Evolutionary conservation across 495 filamentous ascomycete species (phyloP), one percentile per base, ranked within the genome.

Genomic region (Bacidia gigantensis): DNA sequence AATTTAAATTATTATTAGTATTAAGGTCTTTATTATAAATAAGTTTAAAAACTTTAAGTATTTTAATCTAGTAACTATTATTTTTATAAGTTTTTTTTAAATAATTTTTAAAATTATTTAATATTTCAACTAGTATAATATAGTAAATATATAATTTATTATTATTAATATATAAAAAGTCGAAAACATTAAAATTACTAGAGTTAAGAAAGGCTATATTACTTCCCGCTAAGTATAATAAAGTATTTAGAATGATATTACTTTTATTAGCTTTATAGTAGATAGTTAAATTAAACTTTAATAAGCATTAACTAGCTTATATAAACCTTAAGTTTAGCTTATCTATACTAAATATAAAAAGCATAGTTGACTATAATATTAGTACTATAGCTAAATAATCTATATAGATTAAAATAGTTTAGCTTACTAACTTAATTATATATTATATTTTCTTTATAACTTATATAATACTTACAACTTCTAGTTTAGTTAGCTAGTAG

Each of bases 401-500:
- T 14, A 35, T 43, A 52, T 50, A 52, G n/a, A 52, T 14, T 11
- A 26, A 26, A 2, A 47, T 52, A 2, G 23, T 11, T 23, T 20
- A 9, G 9, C 2, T 21, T 2, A 14, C 20, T 50, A 44, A 44
- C 11, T 55, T 47, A 21, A 55, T 26, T 26, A 55, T 17, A 46
- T 55, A 39, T 2, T 25, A 38, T 9, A 52, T 43, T 46, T 52
- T 51, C 22, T 44, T 51, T 10, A 55, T 45, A 18, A 39, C 26
- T 18, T 26, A 51, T 2, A 55, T 35, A 42, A 55, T 52, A 3
- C 26, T 25, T 2, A 35, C 32, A 7, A 55, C 26, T 39, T 52
- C 26, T 26, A 55, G 23, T 52, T 55, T 25, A 1, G 26, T 55
- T 25, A 26, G 14, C n/a, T 40, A 55, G 22, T 55, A 55, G 38